A percentile compares a stretch with the other conserved stretches of the same genome.
phyloP scores from a whole-genome alignment of 1,139 yeast genomes.

The Blastobotrys malaysiensis region DNA sequence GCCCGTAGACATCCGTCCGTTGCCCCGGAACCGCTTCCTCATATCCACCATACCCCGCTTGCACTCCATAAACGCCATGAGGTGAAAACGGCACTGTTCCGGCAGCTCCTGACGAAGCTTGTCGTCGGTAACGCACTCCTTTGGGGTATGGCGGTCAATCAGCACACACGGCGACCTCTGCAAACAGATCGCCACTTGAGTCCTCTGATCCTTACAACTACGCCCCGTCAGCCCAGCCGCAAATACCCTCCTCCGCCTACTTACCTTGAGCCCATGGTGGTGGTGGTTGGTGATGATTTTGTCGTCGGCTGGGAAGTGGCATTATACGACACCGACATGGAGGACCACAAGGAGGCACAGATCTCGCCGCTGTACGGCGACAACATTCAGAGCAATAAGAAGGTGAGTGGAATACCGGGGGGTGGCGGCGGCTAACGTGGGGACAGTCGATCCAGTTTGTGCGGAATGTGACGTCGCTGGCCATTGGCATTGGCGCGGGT shows the following conservation, averaged over 20 bases:
- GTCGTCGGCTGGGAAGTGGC: constrained; percentile 2
- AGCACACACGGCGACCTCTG: constrained; percentile 96
- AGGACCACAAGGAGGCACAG: constrained; percentile 9
- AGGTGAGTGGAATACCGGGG: constrained; percentile 9
- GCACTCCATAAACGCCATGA: constrained; percentile 84
- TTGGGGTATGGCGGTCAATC: constrained; percentile 83
- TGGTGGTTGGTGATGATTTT: constrained; percentile 1
- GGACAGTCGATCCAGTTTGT: constrained; percentile 44
- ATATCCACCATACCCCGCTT: constrained; percentile 53
- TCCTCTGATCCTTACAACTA: constrained; percentile 90
- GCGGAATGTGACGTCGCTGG: constrained; percentile 61
- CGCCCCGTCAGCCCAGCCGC: constrained; percentile 7
- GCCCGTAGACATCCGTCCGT: constrained; percentile 90
- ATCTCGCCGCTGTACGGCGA: constrained; percentile 20
- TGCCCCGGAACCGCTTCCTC: constrained; percentile 86
- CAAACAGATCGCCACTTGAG: constrained; percentile 88
- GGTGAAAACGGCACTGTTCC: constrained; percentile 79
- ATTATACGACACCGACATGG: background rate
- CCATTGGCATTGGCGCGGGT: constrained; percentile 69
- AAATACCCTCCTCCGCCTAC: constrained; percentile 2
- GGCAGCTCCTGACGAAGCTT: constrained; percentile 72
- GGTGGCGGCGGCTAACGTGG: background rate
- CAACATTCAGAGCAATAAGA: constrained; percentile 18
- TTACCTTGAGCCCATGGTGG: constrained; percentile 22
- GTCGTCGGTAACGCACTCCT: constrained; percentile 79